Evolutionary conservation across 208 protist species (phyloP).

Genomic region (Trypanosoma mega): DNA sequence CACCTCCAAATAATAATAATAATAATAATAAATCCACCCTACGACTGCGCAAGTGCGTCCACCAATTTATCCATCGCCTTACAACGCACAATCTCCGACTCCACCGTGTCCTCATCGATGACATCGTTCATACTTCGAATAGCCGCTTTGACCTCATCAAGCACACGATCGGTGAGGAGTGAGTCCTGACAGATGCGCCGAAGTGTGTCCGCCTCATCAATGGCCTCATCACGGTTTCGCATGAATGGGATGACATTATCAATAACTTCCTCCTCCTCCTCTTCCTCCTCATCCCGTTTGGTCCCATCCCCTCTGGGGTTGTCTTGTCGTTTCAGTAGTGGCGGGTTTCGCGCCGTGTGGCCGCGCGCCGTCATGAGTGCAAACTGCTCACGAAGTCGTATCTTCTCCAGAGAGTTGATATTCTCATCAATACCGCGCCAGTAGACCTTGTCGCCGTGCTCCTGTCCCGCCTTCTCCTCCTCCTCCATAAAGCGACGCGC

Average conservation of each 20-base stretch:
- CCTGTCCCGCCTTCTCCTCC: constrained; percentile 16
- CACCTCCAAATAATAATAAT: background rate
- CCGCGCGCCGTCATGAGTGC: constrained; percentile 27
- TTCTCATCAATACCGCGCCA: constrained; percentile 50
- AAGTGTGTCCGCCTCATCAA: constrained; percentile 16
- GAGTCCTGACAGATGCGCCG: constrained; percentile 16
- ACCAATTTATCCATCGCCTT: constrained; percentile 37
- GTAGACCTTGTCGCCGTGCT: constrained; percentile 22
- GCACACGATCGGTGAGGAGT: constrained; percentile 14
- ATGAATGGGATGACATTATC: constrained; percentile 36
- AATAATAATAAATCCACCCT: background rate
- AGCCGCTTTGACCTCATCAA: constrained; percentile 13
- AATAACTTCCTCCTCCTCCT: constrained; percentile 12
- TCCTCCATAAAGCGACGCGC: constrained; percentile 20
- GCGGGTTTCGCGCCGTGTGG: too few species aligned
- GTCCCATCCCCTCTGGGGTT: too few species aligned
- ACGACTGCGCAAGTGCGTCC: constrained; percentile 34
- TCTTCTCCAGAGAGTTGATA: constrained; percentile 58
- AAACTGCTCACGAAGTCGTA: constrained; percentile 33
- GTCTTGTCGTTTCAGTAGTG: too few species aligned
- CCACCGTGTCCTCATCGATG: background rate
- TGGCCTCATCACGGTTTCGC: constrained; percentile 9
- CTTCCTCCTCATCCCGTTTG: background rate
- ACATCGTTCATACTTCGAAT: constrained; percentile 21
- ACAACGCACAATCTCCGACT: constrained; percentile 2